Evolutionary conservation across 352 stramenopile species (phyloP).

Genomic region (Phytophthora gonapodyides): DNA sequence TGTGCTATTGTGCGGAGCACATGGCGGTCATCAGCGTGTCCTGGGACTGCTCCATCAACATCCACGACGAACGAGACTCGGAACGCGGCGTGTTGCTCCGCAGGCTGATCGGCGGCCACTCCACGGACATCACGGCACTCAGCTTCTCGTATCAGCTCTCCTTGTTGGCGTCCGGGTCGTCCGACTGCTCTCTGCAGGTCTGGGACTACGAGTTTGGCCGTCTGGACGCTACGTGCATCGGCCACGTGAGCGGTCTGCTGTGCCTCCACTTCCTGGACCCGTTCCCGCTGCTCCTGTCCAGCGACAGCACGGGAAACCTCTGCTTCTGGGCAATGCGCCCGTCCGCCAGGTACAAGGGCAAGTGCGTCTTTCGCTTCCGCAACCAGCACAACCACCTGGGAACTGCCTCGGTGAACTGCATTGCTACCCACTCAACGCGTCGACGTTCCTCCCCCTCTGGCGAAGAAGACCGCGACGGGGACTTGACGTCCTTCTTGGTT

Average conservation of each 20-base stretch:
- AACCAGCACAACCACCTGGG: conserved; percentile 50
- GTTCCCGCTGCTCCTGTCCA: conserved; percentile 70
- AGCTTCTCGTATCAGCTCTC: conserved; percentile 75
- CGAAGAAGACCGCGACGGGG: conserved; percentile 24
- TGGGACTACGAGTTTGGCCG: conserved; percentile 92
- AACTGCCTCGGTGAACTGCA: conserved; percentile 54
- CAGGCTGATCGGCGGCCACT: conserved; percentile 72
- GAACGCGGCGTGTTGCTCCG: conserved; percentile 79
- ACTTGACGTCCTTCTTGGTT: conserved; percentile 55
- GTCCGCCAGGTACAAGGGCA: conserved; percentile 60
- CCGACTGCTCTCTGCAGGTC: conserved; percentile 71
- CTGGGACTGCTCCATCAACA: conserved; percentile 82
- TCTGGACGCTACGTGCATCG: conserved; percentile 70
- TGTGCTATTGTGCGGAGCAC: conserved; percentile 87
- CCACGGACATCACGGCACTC: conserved; percentile 78
- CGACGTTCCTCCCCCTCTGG: conserved; percentile 11
- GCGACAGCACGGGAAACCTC: conserved; percentile 71
- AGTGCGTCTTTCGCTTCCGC: conserved; percentile 76
- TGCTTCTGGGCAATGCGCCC: conserved; percentile 81
- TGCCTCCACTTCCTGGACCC: conserved; percentile 74
- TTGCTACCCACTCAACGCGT: conserved; percentile 39
- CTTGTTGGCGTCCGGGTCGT: conserved; percentile 77
- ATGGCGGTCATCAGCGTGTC: conserved; percentile 84
- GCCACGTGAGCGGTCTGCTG: conserved; percentile 71
- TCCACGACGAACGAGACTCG: conserved; percentile 87